A percentile compares a stretch with the other conserved stretches of the same genome.
phyloP scores from a whole-genome alignment of 768 basidiomycete species.

The Gymnopilus dilepis region DNA sequence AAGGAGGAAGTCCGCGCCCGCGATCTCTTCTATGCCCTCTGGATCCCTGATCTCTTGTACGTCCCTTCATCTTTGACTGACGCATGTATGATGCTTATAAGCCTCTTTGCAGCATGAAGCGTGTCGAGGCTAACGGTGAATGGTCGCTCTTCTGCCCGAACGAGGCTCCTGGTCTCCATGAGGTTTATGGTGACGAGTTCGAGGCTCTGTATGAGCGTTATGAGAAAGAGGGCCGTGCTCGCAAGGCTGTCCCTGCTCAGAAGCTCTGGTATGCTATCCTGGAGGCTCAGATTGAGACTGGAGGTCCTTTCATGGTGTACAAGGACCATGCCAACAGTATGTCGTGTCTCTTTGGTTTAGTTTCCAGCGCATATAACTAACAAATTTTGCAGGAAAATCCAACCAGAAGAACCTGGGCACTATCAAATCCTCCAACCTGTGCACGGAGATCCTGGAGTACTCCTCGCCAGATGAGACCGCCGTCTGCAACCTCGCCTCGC shows the following conservation, averaged over 20 bases:
- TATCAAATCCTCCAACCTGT: constrained; percentile 99
- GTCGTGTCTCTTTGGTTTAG: constrained; percentile 30
- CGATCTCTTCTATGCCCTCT: constrained; percentile 97
- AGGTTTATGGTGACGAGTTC: constrained; percentile 90
- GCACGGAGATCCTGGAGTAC: constrained; percentile 99
- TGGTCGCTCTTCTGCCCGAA: constrained; percentile 99
- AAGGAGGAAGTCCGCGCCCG: constrained; percentile 97
- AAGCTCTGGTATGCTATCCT: constrained; percentile 98
- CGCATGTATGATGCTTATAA: neutral
- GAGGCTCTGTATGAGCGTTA: constrained; percentile 86
- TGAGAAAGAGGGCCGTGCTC: constrained; percentile 87
- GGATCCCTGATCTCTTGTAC: constrained; percentile 97
- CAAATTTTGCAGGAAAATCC: constrained; percentile 72
- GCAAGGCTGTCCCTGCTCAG: constrained; percentile 88
- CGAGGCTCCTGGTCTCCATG: constrained; percentile 89
- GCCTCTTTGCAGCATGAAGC: constrained; percentile 78
- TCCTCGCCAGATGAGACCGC: constrained; percentile 97
- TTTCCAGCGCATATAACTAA: neutral
- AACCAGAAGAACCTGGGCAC: constrained; percentile 99
- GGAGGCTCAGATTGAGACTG: constrained; percentile 97
- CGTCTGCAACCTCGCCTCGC: constrained; percentile 97
- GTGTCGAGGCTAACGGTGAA: constrained; percentile 85
- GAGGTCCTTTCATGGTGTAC: constrained; percentile 99
- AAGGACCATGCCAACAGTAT: constrained; percentile 93
- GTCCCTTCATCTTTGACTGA: constrained; percentile 27